These are phyloP conservation scores for Lipomyces yarrowii DNA, from an alignment of 1,139 yeast species.

Conservation along the genomic window DNA sequence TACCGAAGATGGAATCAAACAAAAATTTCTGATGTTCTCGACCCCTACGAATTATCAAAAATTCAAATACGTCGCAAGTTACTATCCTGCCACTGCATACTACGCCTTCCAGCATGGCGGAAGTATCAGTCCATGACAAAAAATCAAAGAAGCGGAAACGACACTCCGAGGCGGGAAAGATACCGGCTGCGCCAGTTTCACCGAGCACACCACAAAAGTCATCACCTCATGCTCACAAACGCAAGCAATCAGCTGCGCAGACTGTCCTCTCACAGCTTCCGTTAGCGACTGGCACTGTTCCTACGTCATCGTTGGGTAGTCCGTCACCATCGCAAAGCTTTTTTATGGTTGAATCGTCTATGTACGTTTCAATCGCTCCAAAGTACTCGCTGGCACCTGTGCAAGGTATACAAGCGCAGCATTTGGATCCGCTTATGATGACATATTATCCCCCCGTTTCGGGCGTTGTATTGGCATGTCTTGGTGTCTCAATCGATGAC, in stretches of 20 bases:
- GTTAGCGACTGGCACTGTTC: neutral
- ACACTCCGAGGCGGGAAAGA: conserved; percentile 4
- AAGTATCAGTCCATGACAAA: conserved; percentile 7
- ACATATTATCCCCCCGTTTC: conserved; percentile 69
- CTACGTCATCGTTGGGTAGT: conserved; percentile 19
- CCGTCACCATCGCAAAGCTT: conserved; percentile 53
- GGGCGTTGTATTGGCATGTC: conserved; percentile 84
- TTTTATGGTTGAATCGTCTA: conserved; percentile 59
- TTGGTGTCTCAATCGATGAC: conserved; percentile 44
- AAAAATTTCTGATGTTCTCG: neutral
- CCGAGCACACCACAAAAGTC: neutral
- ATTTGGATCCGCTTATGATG: conserved; percentile 87
- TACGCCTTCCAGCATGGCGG: conserved; percentile 7
- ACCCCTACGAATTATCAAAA: neutral
- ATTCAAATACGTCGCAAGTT: neutral
- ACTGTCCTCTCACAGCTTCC: conserved; percentile 23
- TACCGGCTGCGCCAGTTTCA: conserved; percentile 1
- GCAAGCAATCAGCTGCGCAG: conserved; percentile 18
- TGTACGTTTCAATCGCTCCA: conserved; percentile 89
- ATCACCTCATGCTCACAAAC: neutral
- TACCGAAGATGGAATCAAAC: too few species aligned
- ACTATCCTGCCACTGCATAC: neutral
- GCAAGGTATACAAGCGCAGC: conserved; percentile 81
- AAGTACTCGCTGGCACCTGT: conserved; percentile 65
- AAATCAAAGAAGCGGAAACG: conserved; percentile 22